A percentile compares a stretch with the other conserved stretches of the same genome.
Evolutionary conservation across 768 basidiomycete genomes (phyloP).

Genomic region (Russula sp.): DNA sequence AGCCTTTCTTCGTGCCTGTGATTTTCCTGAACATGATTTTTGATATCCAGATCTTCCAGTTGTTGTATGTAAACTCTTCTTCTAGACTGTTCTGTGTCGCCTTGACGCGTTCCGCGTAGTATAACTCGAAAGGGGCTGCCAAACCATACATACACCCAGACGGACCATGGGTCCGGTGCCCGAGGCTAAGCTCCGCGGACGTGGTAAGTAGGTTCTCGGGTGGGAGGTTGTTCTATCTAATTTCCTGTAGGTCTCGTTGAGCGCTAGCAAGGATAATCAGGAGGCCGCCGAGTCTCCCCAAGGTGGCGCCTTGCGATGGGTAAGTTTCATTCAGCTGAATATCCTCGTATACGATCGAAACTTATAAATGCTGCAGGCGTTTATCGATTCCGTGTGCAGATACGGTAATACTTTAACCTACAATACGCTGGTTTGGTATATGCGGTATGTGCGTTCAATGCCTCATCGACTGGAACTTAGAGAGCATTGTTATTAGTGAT

Average conservation of each 20-base stretch:
- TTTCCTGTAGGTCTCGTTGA: slow-evolving; percentile 6
- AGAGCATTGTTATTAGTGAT: neutral
- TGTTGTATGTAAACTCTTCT: neutral
- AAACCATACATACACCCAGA: neutral
- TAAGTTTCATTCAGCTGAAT: neutral
- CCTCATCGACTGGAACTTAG: neutral
- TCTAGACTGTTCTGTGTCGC: neutral
- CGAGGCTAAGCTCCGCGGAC: neutral
- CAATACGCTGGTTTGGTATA: neutral
- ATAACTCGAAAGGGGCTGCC: neutral
- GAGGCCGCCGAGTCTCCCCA: neutral
- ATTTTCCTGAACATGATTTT: neutral
- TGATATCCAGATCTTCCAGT: neutral
- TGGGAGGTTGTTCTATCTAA: neutral
- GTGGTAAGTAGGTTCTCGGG: neutral
- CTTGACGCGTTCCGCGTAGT: slow-evolving; percentile 1
- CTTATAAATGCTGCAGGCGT: neutral
- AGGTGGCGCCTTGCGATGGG: neutral
- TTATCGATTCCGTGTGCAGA: neutral
- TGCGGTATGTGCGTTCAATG: neutral
- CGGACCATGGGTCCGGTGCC: neutral
- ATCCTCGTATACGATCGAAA: neutral
- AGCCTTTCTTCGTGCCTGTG: neutral
- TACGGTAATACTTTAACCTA: neutral
- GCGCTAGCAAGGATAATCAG: neutral